Evolutionary conservation across 1,284 basidiomycete genomes (phyloP).

Genomic region (Ganoderma lingzhi): DNA sequence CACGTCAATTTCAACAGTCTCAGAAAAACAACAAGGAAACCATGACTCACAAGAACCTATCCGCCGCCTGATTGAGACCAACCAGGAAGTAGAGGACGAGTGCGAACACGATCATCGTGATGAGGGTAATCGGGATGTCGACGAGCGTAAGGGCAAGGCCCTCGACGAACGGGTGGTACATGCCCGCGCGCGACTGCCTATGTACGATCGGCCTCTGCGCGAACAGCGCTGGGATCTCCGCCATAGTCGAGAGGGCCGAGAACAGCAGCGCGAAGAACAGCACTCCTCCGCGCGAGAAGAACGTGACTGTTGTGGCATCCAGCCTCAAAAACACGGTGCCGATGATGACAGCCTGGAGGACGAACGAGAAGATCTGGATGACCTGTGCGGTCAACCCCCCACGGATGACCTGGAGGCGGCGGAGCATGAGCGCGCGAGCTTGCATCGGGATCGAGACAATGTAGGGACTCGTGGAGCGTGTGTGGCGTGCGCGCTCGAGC

Average conservation of each 20-base stretch:
- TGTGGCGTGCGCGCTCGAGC: constrained; percentile 55
- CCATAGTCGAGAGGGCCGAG: constrained; percentile 62
- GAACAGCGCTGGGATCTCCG: constrained; percentile 80
- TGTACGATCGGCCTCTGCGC: constrained; percentile 77
- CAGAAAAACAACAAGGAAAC: not conserved
- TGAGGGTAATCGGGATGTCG: constrained; percentile 71
- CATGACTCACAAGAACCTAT: constrained; percentile 66
- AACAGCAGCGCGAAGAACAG: constrained; percentile 74
- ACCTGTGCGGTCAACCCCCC: constrained; percentile 60
- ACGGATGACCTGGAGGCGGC: constrained; percentile 72
- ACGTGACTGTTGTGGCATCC: constrained; percentile 67
- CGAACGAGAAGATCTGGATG: constrained; percentile 48
- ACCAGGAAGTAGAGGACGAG: constrained; percentile 75
- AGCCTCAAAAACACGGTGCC: constrained; percentile 81
- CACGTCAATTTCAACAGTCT: not conserved
- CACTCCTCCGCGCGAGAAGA: constrained; percentile 84
- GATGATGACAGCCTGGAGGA: constrained; percentile 76
- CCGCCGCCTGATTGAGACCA: constrained; percentile 57
- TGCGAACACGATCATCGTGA: constrained; percentile 57
- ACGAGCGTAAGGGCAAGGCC: constrained; percentile 75
- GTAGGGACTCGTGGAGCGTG: constrained; percentile 41
- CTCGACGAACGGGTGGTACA: constrained; percentile 75
- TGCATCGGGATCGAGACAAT: constrained; percentile 56
- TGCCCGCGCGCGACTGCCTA: constrained; percentile 63
- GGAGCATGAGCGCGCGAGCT: constrained; percentile 67